phyloP scores from a whole-genome alignment of 2,329 filamentous ascomycete genomes.

The Colletotrichum horii region DNA sequence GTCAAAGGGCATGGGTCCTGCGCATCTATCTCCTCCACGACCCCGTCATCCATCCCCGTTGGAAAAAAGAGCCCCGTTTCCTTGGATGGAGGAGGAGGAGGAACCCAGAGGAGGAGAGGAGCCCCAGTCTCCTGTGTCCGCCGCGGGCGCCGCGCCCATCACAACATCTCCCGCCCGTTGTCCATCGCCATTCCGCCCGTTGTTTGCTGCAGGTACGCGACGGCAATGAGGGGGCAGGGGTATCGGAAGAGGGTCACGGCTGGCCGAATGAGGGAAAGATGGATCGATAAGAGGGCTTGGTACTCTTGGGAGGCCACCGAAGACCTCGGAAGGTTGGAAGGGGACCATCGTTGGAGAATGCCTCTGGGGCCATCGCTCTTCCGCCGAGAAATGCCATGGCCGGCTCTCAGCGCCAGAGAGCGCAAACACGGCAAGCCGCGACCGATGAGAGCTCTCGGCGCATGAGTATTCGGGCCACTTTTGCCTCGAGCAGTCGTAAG shows the following conservation, averaged over 20 bases:
- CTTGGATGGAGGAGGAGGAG: background rate
- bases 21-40: background rate
- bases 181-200: background rate
- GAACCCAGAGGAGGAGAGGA: background rate
- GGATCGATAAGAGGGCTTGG: background rate
- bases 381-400: conserved; percentile 6
- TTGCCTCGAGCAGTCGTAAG: conserved; percentile 10
- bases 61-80: background rate
- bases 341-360: background rate
- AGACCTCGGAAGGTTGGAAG: background rate
- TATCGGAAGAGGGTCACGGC: background rate
- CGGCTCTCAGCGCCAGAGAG: background rate
- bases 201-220: conserved; percentile 2
- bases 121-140: background rate
- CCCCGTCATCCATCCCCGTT: background rate
- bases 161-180: background rate
- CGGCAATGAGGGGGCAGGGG: background rate
- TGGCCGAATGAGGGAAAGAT: background rate
- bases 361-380: background rate
- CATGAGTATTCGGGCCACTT: conserved; percentile 6
- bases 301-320: background rate
- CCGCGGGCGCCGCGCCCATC: conserved; percentile 1
- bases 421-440: background rate
- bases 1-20: background rate
- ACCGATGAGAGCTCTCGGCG: conserved; percentile 17